phyloP scores from a whole-genome alignment of 2,329 filamentous ascomycete species.

The Phialemonium atrogriseum region DNA sequence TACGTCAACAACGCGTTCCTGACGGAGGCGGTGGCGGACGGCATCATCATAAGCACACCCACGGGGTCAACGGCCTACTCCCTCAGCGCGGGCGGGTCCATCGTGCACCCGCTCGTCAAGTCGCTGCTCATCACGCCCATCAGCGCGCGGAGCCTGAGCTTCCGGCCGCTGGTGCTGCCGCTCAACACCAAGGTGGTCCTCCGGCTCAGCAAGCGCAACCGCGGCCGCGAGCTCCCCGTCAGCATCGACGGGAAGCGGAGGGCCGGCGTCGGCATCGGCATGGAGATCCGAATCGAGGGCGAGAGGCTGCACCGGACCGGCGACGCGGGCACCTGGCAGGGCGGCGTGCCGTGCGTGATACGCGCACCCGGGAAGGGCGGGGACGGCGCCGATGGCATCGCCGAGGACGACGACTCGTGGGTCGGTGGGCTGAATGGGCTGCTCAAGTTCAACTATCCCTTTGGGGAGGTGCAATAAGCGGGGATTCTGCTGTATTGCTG shows the following conservation, averaged over 20 bases:
- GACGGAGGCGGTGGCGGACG: constrained; percentile 90
- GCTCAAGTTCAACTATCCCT: constrained; percentile 96
- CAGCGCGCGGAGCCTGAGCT: constrained; percentile 84
- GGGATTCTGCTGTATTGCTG: too few relatives aligned
- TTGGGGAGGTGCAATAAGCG: constrained; percentile 57
- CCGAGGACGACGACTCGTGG: constrained; percentile 81
- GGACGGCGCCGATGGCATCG: constrained; percentile 26
- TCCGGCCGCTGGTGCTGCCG: constrained; percentile 83
- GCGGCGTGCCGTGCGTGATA: constrained; percentile 89
- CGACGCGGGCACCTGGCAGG: constrained; percentile 47
- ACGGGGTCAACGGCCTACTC: constrained; percentile 95
- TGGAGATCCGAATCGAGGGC: constrained; percentile 82
- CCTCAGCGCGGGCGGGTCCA: constrained; percentile 83
- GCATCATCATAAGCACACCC: constrained; percentile 87
- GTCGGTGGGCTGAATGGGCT: constrained; percentile 88
- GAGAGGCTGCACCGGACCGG: constrained; percentile 58
- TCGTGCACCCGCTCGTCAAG: constrained; percentile 87
- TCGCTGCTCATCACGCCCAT: constrained; percentile 89
- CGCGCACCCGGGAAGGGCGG: constrained; percentile 43
- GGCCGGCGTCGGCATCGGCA: constrained; percentile 60
- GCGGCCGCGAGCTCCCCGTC: constrained; percentile 67
- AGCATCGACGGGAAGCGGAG: constrained; percentile 70
- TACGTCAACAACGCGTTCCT: constrained; percentile 83
- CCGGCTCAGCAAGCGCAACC: constrained; percentile 71
- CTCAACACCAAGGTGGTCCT: constrained; percentile 78